A percentile compares a stretch with the other conserved stretches of the same genome.
These are phyloP conservation scores for Heterococcus sp. DNA, from an alignment of 108 stramenopile species.

Conservation along the genomic window DNA sequence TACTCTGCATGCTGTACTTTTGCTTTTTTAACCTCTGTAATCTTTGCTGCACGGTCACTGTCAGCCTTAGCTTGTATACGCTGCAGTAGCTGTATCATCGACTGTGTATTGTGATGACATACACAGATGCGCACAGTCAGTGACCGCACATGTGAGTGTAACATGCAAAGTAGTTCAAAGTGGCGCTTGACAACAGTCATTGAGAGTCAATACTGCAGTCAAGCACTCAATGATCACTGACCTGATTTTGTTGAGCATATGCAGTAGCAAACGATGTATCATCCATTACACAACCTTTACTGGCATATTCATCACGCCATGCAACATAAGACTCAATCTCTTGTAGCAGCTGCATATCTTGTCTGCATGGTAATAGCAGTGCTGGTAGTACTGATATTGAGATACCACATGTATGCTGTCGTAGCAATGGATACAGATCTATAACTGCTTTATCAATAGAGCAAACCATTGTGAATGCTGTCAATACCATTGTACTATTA, in stretches of 20 bases:
- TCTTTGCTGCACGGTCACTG: too few relatives aligned
- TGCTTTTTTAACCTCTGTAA: too few relatives aligned
- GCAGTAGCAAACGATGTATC: not conserved
- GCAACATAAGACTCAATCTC: not conserved
- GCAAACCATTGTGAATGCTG: not conserved
- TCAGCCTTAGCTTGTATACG: too few relatives aligned
- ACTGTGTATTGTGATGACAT: too few relatives aligned
- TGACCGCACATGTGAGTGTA: not conserved
- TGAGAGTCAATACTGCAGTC: not conserved
- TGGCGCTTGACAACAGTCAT: not conserved
- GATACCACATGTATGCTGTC: not conserved
- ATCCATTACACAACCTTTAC: not conserved
- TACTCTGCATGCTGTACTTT: not conserved
- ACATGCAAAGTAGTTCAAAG: too few relatives aligned
- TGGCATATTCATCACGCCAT: not conserved
- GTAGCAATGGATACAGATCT: not conserved
- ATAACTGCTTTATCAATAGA: not conserved
- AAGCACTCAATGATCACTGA: not conserved
- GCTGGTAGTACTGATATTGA: not conserved
- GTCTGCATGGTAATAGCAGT: not conserved
- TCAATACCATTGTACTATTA: not conserved
- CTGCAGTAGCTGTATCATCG: too few relatives aligned
- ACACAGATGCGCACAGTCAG: too few relatives aligned
- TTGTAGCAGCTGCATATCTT: not conserved
- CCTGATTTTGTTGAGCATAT: not conserved